These are phyloP conservation scores for Aspergillus funiculosus DNA, from an alignment of 495 filamentous ascomycete genomes.

Conservation along the genomic window DNA sequence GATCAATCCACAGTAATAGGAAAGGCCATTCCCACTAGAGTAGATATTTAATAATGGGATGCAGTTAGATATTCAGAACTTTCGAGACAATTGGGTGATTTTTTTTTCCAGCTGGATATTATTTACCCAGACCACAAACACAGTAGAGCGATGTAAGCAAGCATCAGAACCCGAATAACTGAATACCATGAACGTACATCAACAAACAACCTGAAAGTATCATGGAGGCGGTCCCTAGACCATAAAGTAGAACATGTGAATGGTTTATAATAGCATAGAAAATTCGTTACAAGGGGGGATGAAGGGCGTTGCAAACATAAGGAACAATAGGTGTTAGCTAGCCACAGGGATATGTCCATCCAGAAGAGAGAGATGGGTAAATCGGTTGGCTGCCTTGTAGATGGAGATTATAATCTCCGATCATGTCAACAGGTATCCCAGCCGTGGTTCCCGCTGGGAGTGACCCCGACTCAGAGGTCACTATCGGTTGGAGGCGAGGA, in stretches of 20 bases:
- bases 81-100: no score
- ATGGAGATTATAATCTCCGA: conserved; percentile 27
- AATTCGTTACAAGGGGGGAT: no score
- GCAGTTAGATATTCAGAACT: no score
- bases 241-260: no score
- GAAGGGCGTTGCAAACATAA: no score
- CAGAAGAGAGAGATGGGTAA: conserved; percentile 26
- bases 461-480: conserved; percentile 10
- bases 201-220: neutral
- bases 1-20: no score
- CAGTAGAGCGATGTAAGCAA: neutral
- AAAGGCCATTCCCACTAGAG: no score
- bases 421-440: conserved; percentile 24
- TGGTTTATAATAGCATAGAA: no score
- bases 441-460: conserved; percentile 15
- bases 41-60: no score
- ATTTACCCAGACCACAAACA: neutral
- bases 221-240: no score
- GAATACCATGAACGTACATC: neutral
- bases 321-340: conserved; percentile 10
- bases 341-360: conserved; percentile 31
- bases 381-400: conserved; percentile 23
- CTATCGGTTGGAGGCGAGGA: conserved; percentile 15
- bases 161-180: neutral
- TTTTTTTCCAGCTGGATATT: no score